These are phyloP conservation scores for Pochonia chlamydosporia DNA, from an alignment of 2,329 filamentous ascomycete species.

Conservation along the genomic window DNA sequence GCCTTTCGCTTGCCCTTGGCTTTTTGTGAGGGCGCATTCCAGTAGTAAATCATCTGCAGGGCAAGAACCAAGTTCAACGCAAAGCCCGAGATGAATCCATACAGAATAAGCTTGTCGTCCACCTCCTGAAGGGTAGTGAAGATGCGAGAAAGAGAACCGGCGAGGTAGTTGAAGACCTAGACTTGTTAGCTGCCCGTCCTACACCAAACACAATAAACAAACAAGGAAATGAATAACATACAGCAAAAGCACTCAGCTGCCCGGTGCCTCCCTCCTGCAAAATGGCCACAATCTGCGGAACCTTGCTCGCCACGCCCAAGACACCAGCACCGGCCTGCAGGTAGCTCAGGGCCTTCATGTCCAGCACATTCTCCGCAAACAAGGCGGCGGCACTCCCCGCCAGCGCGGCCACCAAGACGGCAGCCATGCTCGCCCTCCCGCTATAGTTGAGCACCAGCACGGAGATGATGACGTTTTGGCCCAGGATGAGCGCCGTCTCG, in stretches of 20 bases:
- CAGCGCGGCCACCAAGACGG: constrained; percentile 71
- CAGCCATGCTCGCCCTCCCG: constrained; percentile 61
- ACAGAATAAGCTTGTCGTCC: constrained; percentile 91
- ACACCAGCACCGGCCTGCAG: constrained; percentile 81
- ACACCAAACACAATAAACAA: no score
- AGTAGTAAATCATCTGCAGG: constrained; percentile 91
- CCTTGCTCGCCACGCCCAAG: constrained; percentile 81
- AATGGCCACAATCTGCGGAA: constrained; percentile 88
- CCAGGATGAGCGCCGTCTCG: constrained; percentile 86
- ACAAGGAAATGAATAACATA: constrained; percentile 30
- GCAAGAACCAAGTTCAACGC: constrained; percentile 83
- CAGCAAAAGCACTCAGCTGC: constrained; percentile 92
- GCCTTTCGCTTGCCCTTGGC: constrained; percentile 35
- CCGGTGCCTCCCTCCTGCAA: constrained; percentile 83
- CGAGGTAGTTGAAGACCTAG: constrained; percentile 96
- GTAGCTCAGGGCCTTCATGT: constrained; percentile 61
- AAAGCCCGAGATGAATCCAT: constrained; percentile 89
- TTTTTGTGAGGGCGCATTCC: constrained; percentile 63
- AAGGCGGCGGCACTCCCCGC: constrained; percentile 64
- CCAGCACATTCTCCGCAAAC: constrained; percentile 60
- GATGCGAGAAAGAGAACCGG: constrained; percentile 86
- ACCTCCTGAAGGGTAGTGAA: constrained; percentile 98
- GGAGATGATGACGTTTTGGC: constrained; percentile 87
- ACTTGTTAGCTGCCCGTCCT: constrained; percentile 2
- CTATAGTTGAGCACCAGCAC: constrained; percentile 81